Evolutionary conservation across 1,139 yeast genomes (phyloP), one percentile per base, ranked within the genome.

Genomic region (Pichia sp.): DNA sequence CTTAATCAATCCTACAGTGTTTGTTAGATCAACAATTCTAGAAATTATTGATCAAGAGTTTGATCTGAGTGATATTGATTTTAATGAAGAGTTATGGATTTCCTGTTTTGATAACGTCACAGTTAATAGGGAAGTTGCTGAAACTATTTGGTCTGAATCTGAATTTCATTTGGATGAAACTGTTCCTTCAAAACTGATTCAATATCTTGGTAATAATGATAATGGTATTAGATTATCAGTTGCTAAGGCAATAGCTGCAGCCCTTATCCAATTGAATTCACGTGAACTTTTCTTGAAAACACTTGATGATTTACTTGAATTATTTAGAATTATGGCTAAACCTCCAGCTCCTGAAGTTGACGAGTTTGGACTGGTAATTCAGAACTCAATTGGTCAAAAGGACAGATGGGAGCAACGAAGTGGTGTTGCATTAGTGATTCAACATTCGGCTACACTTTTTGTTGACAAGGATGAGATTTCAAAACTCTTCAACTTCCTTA

Each of bases 11-110:
- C 72, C 85, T 0, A 82, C 79, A 45, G 63, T 68, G 6, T 83
- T 84, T 62, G 93, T 88, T 9, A 78, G 95, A 50, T 70, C 79
- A 10, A 74, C 95, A 1, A 73, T 89, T 33, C 68, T 93, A 49
- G 96, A 91, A 59, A 81, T 81, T 9, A 61, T 93, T 35, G 97
- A 91, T 58, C 75, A 85, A 40, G 96, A 91, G 55, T 82, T 88
- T 52, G 96, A 88, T 48, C 63, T 91, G 41, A 64, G 70, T n/a
- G 70, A 76, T 0, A 11, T 49, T 69, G 66, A 34, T 52, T 75
- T 56, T 63, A 66, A 7, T 75, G 73, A 54, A 43, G 94, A 89
- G 58, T 63, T 91, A 25, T 89, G 84, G 78, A 79, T 93, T 44
- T 73, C 84, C 17, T 72, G 75, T 44, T 88, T 82, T 57, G 96